Conservation (phyloP, 1,139 yeast species). For the Schwanniomyces etchellsii region DNA sequence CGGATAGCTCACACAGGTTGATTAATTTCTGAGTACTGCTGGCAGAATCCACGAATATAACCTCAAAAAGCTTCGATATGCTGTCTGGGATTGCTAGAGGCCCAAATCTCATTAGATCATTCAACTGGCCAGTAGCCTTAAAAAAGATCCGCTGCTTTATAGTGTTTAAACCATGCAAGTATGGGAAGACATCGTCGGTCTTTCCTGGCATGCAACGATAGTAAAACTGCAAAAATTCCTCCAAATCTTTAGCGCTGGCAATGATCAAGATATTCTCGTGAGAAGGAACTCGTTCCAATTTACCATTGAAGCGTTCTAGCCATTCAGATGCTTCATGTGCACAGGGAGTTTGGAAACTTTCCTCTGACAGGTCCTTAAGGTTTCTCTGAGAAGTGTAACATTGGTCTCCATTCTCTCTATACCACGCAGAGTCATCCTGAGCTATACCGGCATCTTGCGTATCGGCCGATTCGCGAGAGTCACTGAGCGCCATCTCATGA, state of each 20-base stretch:
- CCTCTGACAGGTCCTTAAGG: constrained; percentile 1
- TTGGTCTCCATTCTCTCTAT: no score
- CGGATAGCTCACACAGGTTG: constrained; percentile 11
- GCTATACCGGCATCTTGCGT: no score
- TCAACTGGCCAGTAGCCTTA: constrained; percentile 2
- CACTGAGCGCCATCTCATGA: no score
- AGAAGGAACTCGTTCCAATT: constrained; percentile 2
- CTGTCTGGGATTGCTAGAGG: constrained; percentile 3
- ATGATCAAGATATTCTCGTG: constrained; percentile 9
- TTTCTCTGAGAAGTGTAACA: neutral
- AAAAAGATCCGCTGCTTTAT: no score
- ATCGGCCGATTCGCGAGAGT: neutral
- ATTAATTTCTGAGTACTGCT: constrained; percentile 2
- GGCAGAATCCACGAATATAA: constrained; percentile 14
- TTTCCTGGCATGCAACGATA: constrained; percentile 19
- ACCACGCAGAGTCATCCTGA: no score
- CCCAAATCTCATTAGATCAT: neutral
- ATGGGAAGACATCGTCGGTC: constrained; percentile 25
- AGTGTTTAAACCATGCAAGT: constrained; percentile 29
- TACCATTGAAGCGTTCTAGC: constrained; percentile 5
- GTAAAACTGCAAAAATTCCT: constrained; percentile 20
- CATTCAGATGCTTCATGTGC: no score
- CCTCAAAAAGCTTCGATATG: constrained; percentile 9
- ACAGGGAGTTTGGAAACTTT: no score
- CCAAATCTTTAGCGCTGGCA: constrained; percentile 10